These are phyloP conservation scores for Trametes cingulata DNA, from an alignment of 768 basidiomycete species.

Conservation along the genomic window DNA sequence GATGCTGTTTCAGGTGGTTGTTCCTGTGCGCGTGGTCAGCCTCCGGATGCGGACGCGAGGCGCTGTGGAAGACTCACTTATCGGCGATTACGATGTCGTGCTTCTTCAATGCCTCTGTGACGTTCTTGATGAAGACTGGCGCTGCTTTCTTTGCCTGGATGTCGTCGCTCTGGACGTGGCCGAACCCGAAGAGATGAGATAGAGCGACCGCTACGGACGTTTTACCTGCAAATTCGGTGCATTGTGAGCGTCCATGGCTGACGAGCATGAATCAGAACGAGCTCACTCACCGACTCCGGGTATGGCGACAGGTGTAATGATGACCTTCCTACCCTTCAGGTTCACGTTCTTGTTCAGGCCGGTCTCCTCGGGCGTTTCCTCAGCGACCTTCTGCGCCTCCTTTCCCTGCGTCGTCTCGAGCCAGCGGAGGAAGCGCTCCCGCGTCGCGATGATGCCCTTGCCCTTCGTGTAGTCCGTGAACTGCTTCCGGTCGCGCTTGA, in stretches of 20 bases:
- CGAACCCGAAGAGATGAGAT: conserved; percentile 77
- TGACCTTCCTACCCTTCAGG: conserved; percentile 61
- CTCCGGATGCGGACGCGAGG: neutral
- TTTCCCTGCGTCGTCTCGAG: conserved; percentile 50
- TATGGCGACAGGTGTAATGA: conserved; percentile 86
- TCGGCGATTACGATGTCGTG: conserved; percentile 90
- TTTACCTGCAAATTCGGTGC: conserved; percentile 64
- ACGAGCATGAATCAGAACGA: neutral
- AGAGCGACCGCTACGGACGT: conserved; percentile 84
- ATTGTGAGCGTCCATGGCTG: neutral
- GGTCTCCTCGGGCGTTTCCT: conserved; percentile 34
- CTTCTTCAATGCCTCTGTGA: conserved; percentile 55
- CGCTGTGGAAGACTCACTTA: conserved; percentile 53
- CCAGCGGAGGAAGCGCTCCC: conserved; percentile 80
- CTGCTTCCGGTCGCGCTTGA: conserved; percentile 53
- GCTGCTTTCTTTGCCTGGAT: conserved; percentile 74
- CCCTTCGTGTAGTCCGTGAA: conserved; percentile 70
- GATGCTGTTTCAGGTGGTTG: conserved; percentile 85
- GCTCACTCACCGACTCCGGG: conserved; percentile 85
- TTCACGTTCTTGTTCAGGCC: conserved; percentile 25
- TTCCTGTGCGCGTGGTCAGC: conserved; percentile 51
- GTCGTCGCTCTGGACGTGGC: conserved; percentile 94
- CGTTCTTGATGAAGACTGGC: conserved; percentile 70
- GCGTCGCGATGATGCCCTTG: conserved; percentile 81
- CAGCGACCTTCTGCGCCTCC: conserved; percentile 25